These are phyloP conservation scores for Pestalotiopsis sp. DNA, from an alignment of 2,329 filamentous ascomycete species.

Conservation along the genomic window DNA sequence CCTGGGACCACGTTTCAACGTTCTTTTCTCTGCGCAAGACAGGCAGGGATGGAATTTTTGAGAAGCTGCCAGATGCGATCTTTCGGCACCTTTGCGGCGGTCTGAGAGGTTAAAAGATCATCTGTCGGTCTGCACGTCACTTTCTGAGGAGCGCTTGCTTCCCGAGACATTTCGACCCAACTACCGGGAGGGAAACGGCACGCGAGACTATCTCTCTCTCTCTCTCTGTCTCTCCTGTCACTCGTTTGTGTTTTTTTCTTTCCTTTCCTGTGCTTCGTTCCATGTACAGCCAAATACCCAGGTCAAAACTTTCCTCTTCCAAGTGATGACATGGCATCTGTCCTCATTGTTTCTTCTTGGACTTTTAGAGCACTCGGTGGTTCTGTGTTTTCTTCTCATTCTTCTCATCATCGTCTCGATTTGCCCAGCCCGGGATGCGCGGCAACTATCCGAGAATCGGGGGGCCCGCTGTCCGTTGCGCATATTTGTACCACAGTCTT, in stretches of 20 bases:
- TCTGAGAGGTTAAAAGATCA: background rate
- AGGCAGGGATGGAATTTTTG: background rate
- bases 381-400: background rate
- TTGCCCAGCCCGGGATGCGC: background rate
- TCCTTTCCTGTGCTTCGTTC: background rate
- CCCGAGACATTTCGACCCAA: conserved; percentile 2
- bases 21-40: background rate
- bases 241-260: background rate
- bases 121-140: background rate
- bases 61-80: background rate
- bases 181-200: background rate
- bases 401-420: background rate
- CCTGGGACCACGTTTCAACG: conserved; percentile 1
- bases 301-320: background rate
- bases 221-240: background rate
- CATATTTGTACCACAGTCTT: background rate
- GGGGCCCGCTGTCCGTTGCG: background rate
- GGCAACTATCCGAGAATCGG: background rate
- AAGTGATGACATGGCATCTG: background rate
- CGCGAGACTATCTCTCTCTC: background rate
- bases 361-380: background rate
- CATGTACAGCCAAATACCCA: background rate
- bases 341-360: background rate
- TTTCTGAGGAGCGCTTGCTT: background rate
- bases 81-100: background rate